Conservation (phyloP, 768 basidiomycete species). For the Rhizopogon salebrosus region DNA sequence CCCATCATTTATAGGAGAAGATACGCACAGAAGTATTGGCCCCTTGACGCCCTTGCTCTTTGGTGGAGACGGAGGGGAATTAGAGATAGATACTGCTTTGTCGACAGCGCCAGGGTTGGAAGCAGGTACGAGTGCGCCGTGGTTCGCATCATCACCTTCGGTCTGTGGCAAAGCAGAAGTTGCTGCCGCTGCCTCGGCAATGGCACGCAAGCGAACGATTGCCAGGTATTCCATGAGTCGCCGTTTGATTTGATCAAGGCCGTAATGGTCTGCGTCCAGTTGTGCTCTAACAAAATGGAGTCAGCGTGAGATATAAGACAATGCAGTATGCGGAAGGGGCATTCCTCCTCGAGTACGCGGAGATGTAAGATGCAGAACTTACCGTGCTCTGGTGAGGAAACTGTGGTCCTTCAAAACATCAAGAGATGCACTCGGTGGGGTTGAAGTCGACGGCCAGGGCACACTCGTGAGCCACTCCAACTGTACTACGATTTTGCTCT, state of each 20-base stretch:
- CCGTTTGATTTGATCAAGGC: conserved; percentile 89
- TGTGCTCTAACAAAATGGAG: conserved; percentile 34
- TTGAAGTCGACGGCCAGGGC: conserved; percentile 63
- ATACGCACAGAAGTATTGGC: conserved; percentile 59
- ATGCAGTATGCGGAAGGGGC: background rate
- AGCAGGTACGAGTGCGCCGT: conserved; percentile 14
- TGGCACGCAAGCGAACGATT: conserved; percentile 58
- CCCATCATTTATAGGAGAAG: background rate
- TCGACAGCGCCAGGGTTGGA: conserved; percentile 11
- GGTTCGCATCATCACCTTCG: conserved; percentile 15
- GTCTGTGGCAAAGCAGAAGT: background rate
- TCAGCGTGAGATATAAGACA: background rate
- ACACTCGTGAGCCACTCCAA: conserved; percentile 86
- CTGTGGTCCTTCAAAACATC: conserved; percentile 43
- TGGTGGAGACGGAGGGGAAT: background rate
- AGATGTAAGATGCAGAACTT: conserved; percentile 6
- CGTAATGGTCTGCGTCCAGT: conserved; percentile 88
- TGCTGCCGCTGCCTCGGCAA: conserved; percentile 16
- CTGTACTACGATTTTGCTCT: conserved; percentile 39
- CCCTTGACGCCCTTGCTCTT: conserved; percentile 52
- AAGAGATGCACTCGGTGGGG: conserved; percentile 17
- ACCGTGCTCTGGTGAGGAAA: conserved; percentile 67
- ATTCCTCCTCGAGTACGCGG: too few relatives aligned
- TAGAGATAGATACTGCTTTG: conserved; percentile 7
- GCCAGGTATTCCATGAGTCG: conserved; percentile 89